Base-by-base conservation (phyloP, 73 alveolate genomes). In the Paramecium tetraurelia region DNA sequence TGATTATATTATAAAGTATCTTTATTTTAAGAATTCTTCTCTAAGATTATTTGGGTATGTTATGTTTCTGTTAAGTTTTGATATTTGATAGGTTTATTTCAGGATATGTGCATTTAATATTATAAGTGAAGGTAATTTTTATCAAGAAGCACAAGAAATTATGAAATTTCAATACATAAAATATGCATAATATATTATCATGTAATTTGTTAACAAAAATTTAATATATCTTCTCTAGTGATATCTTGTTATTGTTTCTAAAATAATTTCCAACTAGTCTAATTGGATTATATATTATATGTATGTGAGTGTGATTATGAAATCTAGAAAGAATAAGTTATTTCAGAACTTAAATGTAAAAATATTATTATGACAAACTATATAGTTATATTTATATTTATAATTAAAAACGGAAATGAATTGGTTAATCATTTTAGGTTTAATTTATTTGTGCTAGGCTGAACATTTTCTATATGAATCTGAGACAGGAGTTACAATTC, bases 401-500 rank as follows among this genome's bases (percentile, higher is more conserved):
- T 31, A 27, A 27, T 27, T 63, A 63, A 63, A 63, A 63, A 63
- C 84, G 84, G 84, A 63, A 63, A 63, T 63, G 84, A 63, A 63
- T 63, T 63, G 84, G 84, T 11, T 63, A 12, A 27, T 63, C 22
- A 14, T 63, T 63, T 27, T 63, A 63, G 84, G 50, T 63, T 63
- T 63, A 10, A 33, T 63, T 27, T 63, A 63, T 33, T 63, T 63
- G 24, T 63, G 50, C n/a, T 63, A 63, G 27, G 84, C 84, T 63
- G 84, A 63, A 24, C 84, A 63, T 63, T 63, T 63, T 33, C 46
- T 63, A 27, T 63, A 63, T 20, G 84, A 63, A 63, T 63, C 84
- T 14, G 84, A 63, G 27, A 63, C 84, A 63, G 84, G 84, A 24
- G 84, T 63, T 63, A 14, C 84, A 22, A 31, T 63, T 3, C 46